These are phyloP conservation scores for Acanthamoeba royreba DNA, from an alignment of 208 protist species.

Conservation along the genomic window DNA sequence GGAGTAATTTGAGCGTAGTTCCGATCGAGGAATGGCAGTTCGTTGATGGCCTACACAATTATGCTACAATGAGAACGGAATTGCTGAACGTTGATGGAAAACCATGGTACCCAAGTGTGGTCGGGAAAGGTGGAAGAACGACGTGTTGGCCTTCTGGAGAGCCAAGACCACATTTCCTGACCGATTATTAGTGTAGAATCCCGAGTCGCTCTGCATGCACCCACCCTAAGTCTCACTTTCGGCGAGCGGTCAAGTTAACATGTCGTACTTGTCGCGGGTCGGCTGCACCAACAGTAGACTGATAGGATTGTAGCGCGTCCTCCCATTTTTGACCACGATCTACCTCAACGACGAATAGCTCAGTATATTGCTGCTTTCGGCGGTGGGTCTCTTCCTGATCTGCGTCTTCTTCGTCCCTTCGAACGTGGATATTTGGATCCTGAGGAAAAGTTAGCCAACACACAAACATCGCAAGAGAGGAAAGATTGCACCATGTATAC, in stretches of 20 bases:
- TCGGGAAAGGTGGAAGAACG: not conserved
- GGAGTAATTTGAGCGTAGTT: not conserved
- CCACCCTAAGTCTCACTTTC: not conserved
- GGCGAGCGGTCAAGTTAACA: not conserved
- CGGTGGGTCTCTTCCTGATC: not conserved
- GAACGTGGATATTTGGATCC: not conserved
- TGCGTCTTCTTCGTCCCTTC: not conserved
- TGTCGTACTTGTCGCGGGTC: not conserved
- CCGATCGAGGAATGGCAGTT: not conserved
- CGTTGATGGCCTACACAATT: not conserved
- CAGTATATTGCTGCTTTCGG: not conserved
- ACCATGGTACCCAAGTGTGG: not conserved
- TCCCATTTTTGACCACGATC: not conserved
- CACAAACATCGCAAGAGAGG: not conserved
- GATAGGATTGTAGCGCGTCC: not conserved
- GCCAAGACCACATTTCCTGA: not conserved
- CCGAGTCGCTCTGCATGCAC: not conserved
- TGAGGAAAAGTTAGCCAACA: not conserved
- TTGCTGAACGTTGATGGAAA: not conserved
- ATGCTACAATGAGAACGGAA: not conserved
- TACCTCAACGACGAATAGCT: not conserved
- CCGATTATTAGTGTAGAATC: not conserved
- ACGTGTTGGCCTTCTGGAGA: not conserved
- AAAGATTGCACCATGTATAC: not conserved
- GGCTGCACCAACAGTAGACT: not conserved